phyloP scores from a whole-genome alignment of 345 rosid species.

The Moricandia arvensis region DNA sequence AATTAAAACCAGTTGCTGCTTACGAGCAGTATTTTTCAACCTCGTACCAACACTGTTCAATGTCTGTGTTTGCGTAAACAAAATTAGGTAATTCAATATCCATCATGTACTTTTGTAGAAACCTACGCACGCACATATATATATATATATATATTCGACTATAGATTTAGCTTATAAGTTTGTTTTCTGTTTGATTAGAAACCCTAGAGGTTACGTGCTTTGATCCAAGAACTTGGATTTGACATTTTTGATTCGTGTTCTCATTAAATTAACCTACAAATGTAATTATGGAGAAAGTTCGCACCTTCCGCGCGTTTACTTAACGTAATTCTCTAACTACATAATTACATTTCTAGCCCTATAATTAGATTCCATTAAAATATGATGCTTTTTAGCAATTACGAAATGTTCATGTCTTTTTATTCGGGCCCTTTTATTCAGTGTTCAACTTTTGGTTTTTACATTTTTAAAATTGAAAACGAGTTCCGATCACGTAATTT shows the following conservation, averaged over 20 bases:
- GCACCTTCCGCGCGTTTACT: conserved; percentile 22
- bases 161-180: conserved; percentile 19
- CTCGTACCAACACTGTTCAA: conserved; percentile 42
- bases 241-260: conserved; percentile 32
- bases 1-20: conserved; percentile 21
- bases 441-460: neutral
- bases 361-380: neutral
- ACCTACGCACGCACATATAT: conserved; percentile 33
- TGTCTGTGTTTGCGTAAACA: conserved; percentile 35
- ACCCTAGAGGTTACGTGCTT: conserved; percentile 37
- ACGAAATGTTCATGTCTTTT: neutral
- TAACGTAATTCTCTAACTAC: neutral
- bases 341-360: neutral
- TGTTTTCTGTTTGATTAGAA: conserved; percentile 24
- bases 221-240: conserved; percentile 41
- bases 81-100: conserved; percentile 36
- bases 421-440: neutral
- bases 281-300: neutral
- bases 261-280: neutral
- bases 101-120: conserved; percentile 39
- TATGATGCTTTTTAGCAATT: neutral
- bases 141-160: neutral
- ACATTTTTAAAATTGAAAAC: neutral
- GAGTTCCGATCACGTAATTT: neutral
- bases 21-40: conserved; percentile 29